A percentile compares a stretch with the other conserved stretches of the same genome.
phyloP scores from a whole-genome alignment of 257 asterid genomes.

The Cinchona pubescens region DNA sequence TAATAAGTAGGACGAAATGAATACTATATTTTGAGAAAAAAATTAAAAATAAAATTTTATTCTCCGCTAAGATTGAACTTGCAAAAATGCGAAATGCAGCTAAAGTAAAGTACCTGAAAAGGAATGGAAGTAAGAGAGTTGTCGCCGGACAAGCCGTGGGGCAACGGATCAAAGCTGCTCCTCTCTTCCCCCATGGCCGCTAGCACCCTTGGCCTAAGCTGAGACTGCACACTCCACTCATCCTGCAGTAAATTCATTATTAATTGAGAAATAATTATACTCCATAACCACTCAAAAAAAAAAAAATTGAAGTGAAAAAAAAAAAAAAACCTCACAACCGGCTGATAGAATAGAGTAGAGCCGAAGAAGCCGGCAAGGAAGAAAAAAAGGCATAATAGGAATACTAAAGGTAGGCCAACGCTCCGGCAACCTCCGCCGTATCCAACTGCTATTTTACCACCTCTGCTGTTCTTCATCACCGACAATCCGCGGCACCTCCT shows the following conservation, averaged over 20 bases:
- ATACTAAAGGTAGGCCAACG: slow-evolving; percentile 58
- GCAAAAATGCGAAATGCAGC: not conserved
- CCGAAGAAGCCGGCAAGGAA: slow-evolving; percentile 83
- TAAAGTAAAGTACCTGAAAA: slow-evolving; percentile 52
- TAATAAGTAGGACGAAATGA: too few relatives aligned
- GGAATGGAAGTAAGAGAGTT: slow-evolving; percentile 50
- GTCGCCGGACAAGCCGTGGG: slow-evolving; percentile 66
- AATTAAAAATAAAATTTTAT: not conserved
- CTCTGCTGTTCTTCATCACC: slow-evolving; percentile 46
- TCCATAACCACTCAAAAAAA: not conserved
- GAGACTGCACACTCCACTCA: slow-evolving; percentile 35
- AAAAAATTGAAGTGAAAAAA: not conserved
- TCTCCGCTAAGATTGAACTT: not conserved
- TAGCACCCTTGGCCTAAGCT: slow-evolving; percentile 38
- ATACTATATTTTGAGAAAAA: too few relatives aligned
- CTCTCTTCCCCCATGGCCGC: slow-evolving; percentile 39
- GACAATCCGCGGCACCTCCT: too few relatives aligned
- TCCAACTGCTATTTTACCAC: slow-evolving; percentile 35
- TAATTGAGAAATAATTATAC: not conserved
- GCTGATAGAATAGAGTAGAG: slow-evolving; percentile 64
- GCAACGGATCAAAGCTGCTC: slow-evolving; percentile 40
- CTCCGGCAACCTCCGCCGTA: slow-evolving; percentile 44
- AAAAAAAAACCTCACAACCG: slow-evolving; percentile 32
- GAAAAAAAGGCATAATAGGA: slow-evolving; percentile 69
- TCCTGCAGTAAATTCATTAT: slow-evolving; percentile 20